Base-by-base conservation (phyloP, 2,329 filamentous ascomycete species). In the Cryphonectria radicalis region DNA sequence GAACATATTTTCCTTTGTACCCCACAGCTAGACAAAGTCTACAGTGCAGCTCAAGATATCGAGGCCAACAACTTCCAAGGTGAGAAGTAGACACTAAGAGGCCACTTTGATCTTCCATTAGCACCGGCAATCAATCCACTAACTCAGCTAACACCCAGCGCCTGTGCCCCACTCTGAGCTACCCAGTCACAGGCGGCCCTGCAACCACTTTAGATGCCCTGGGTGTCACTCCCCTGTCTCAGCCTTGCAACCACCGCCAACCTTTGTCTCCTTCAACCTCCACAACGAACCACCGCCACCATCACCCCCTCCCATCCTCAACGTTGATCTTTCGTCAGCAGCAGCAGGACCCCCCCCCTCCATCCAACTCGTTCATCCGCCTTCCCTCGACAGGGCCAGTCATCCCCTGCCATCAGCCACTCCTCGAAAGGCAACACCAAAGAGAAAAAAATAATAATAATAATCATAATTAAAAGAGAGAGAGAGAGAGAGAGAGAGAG, bases 401-500 rank as follows among this genome's bases (percentile, higher is more conserved):
- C 50, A 17, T 67, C 63, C 70, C 40, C 65, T 72, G 55, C 67
- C 66, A 70, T 57, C 68, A 55, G 53, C 46, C 6, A n/a, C 28
- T 40, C 14, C 32, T 11, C 25, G 28, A 32, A 32, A 35, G 35
- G 28, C 2, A 60, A 32, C 32, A 32, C 8, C 37, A 40, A 19
- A 22, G 35, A 14, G 40, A n/a, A 62, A 11, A 11, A 8, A 10
- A 32, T 4, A 40, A 62, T 22, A 35, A 62, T 22, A 62, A 32
- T 22, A 35, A 62, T 19, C 59, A 6, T 40, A 40, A 40, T 40
- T 3, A 32, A 22, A 59, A 25, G n/a, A 25, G 13, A 25, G n/a
- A 57, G 53, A 8, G 28, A 25, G 53, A 32, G n/a, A 25, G 81
- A 68, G 76, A 25, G 22, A 13, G 28, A 25, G 22, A 25, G 28